A percentile compares a stretch with the other conserved stretches of the same genome.
phyloP scores from a whole-genome alignment of 306 rosid genomes.

The Acmispon strigosus region DNA sequence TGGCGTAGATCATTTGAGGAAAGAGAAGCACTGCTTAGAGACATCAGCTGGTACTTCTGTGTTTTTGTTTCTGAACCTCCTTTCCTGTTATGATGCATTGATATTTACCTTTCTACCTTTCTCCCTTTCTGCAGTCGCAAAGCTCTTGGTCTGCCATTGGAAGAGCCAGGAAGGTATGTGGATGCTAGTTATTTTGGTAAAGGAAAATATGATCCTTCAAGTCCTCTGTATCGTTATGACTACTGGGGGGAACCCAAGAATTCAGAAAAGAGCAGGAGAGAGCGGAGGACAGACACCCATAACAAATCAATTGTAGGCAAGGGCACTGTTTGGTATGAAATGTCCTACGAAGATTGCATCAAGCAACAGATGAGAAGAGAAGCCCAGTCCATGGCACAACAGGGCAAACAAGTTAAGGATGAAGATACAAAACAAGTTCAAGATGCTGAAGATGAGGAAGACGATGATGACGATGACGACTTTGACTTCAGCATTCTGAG shows the following conservation, averaged over 20 bases:
- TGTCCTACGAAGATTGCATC: conserved; percentile 73
- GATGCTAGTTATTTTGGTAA: conserved; percentile 75
- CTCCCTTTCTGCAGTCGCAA: conserved; percentile 45
- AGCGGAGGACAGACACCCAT: conserved; percentile 65
- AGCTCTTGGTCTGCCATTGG: conserved; percentile 79
- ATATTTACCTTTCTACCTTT: background rate
- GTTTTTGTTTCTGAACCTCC: background rate
- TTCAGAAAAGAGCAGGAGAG: conserved; percentile 86
- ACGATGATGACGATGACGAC: conserved; percentile 33
- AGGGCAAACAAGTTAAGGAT: background rate
- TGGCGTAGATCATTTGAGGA: conserved; percentile 94
- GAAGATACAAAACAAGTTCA: conserved; percentile 19
- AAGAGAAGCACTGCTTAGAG: conserved; percentile 90
- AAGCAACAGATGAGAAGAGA: conserved; percentile 46
- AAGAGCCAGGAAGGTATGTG: conserved; percentile 89
- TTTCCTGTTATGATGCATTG: background rate
- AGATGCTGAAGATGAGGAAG: conserved; percentile 21
- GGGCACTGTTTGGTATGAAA: conserved; percentile 61
- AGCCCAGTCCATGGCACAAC: conserved; percentile 32
- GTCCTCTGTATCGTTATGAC: conserved; percentile 80
- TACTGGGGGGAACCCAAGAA: conserved; percentile 98
- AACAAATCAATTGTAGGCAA: conserved; percentile 85
- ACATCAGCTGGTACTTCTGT: conserved; percentile 69
- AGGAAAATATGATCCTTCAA: conserved; percentile 67
- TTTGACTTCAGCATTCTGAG: conserved; percentile 60